phyloP scores from a whole-genome alignment of 176 grass and related monocot genomes.

The Zoysia japonica region DNA sequence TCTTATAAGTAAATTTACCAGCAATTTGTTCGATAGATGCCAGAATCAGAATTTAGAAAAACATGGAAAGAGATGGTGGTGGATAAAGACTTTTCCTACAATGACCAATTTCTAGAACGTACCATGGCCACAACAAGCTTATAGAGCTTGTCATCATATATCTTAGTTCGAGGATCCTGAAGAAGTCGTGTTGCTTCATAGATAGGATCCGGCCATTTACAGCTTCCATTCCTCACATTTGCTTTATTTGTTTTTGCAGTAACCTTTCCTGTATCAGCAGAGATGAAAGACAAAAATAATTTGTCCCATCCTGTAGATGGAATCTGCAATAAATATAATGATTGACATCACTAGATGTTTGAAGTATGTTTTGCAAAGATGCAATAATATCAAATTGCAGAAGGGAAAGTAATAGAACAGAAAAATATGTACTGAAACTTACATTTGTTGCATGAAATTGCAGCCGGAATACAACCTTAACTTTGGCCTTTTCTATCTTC shows the following conservation, averaged over 20 bases:
- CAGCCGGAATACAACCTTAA: slow-evolving; percentile 95
- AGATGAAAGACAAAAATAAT: slow-evolving; percentile 91
- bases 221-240: slow-evolving; percentile 87
- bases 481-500: slow-evolving; percentile 96
- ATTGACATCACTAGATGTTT: slow-evolving; percentile 5
- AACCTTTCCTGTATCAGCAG: slow-evolving; percentile 76
- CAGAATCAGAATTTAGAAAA: slow-evolving; percentile 16
- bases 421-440: slow-evolving; percentile 44
- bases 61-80: neutral
- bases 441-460: slow-evolving; percentile 98
- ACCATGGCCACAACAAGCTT: slow-evolving; percentile 96
- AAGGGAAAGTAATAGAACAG: slow-evolving; percentile 34
- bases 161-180: slow-evolving; percentile 85
- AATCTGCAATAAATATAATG: slow-evolving; percentile 65
- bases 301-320: slow-evolving; percentile 97
- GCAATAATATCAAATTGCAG: neutral
- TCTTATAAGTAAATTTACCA: slow-evolving; percentile 38
- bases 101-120: slow-evolving; percentile 35
- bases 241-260: slow-evolving; percentile 97
- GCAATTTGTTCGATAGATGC: slow-evolving; percentile 22
- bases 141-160: slow-evolving; percentile 91
- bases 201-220: slow-evolving; percentile 98
- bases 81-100: slow-evolving; percentile 2
- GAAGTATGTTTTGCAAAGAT: slow-evolving; percentile 18
- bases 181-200: slow-evolving; percentile 97